These are phyloP conservation scores for Verticillium klebahnii DNA, from an alignment of 2,329 filamentous ascomycete genomes.

Conservation along the genomic window DNA sequence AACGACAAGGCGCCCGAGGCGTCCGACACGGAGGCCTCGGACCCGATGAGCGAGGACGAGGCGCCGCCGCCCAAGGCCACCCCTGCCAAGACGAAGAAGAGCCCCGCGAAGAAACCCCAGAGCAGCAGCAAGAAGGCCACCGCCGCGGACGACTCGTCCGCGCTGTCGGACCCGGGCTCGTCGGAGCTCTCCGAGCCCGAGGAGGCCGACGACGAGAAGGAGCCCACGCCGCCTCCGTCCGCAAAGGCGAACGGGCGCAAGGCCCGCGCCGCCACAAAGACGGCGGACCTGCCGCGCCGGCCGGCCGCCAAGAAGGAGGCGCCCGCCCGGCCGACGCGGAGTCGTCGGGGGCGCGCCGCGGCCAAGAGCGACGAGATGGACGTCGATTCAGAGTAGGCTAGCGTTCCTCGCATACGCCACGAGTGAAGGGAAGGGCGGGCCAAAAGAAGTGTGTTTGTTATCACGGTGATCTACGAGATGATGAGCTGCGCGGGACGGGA, in stretches of 20 bases:
- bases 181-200: slow-evolving; percentile 2
- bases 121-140: slow-evolving; percentile 11
- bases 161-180: background rate
- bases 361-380: background rate
- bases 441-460: no score
- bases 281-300: slow-evolving; percentile 10
- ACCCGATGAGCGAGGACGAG: slow-evolving; percentile 13
- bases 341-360: background rate
- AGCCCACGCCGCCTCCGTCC: slow-evolving; percentile 6
- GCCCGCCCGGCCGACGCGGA: background rate
- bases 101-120: slow-evolving; percentile 13
- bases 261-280: slow-evolving; percentile 4
- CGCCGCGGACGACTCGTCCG: slow-evolving; percentile 11
- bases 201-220: slow-evolving; percentile 13
- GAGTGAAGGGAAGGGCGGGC: no score
- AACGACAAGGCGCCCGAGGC: slow-evolving; percentile 12
- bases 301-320: slow-evolving; percentile 10
- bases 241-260: slow-evolving; percentile 12
- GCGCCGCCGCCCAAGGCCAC: slow-evolving; percentile 11
- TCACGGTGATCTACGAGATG: no score
- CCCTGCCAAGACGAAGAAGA: slow-evolving; percentile 16
- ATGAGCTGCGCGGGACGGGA: no score
- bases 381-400: background rate
- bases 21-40: slow-evolving; percentile 10
- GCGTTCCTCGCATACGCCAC: no score